These are phyloP conservation scores for Arabidopsis suecica DNA, from an alignment of 345 rosid species.

Conservation along the genomic window DNA sequence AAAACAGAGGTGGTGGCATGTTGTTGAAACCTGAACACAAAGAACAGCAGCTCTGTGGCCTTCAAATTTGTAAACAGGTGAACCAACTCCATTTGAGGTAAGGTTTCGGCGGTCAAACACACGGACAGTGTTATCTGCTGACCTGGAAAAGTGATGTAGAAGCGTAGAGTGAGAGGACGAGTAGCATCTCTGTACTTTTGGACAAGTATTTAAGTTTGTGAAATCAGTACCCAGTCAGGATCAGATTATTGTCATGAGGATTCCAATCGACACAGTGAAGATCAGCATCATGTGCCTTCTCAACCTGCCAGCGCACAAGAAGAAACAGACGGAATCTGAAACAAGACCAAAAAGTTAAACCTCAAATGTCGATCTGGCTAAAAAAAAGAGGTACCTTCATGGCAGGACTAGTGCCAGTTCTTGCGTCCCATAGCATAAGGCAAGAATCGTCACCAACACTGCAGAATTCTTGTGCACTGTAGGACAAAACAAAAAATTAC, in stretches of 20 bases:
- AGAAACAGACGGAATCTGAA: slow-evolving; percentile 3
- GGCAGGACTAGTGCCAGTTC: slow-evolving; percentile 69
- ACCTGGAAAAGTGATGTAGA: slow-evolving; percentile 52
- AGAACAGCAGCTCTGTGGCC: slow-evolving; percentile 93
- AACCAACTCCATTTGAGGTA: slow-evolving; percentile 73
- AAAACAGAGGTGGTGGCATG: not conserved
- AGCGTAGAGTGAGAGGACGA: slow-evolving; percentile 4
- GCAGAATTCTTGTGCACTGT: slow-evolving; percentile 89
- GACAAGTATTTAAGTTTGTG: not conserved
- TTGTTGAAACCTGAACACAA: slow-evolving; percentile 77
- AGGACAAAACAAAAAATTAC: slow-evolving; percentile 38
- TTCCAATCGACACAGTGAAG: slow-evolving; percentile 98
- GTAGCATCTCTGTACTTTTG: not conserved
- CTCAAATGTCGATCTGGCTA: slow-evolving; percentile 4
- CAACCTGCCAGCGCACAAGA: slow-evolving; percentile 60
- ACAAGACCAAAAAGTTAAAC: slow-evolving; percentile 6
- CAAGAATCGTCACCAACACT: slow-evolving; percentile 98
- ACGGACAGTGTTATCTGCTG: slow-evolving; percentile 82
- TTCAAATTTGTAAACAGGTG: slow-evolving; percentile 80
- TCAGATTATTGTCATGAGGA: slow-evolving; percentile 78
- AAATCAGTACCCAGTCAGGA: slow-evolving; percentile 74
- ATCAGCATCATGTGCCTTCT: slow-evolving; percentile 90
- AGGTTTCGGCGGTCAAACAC: slow-evolving; percentile 89
- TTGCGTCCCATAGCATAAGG: slow-evolving; percentile 96
- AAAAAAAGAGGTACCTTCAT: slow-evolving; percentile 57